Evolutionary conservation across 2,329 filamentous ascomycete genomes (phyloP).

Genomic region (Fusarium tjaetaba): DNA sequence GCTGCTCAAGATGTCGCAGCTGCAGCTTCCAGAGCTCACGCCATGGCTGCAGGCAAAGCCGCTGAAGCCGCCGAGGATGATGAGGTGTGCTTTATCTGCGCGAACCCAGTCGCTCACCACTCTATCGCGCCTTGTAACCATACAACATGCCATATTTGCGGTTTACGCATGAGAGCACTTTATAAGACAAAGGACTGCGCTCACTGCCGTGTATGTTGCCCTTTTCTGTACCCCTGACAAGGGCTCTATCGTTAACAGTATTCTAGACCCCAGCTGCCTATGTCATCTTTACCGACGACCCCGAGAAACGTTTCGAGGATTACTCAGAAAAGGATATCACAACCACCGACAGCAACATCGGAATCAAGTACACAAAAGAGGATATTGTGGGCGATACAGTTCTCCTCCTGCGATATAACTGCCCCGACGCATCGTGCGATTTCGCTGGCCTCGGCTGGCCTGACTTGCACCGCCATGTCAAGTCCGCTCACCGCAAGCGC

Average conservation of each 20-base stretch:
- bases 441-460: conserved; percentile 78
- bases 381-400: conserved; percentile 93
- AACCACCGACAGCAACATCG: conserved; percentile 83
- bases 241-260: conserved; percentile 32
- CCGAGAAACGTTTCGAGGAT: conserved; percentile 84
- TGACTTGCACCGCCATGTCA: conserved; percentile 78
- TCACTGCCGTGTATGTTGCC: conserved; percentile 82
- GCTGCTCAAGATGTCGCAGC: conserved; percentile 47
- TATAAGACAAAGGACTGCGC: conserved; percentile 97
- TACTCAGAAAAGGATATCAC: conserved; percentile 78
- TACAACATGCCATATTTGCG: conserved; percentile 95
- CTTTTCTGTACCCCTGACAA: neutral
- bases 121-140: conserved; percentile 96
- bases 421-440: conserved; percentile 82
- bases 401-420: conserved; percentile 91
- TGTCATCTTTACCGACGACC: conserved; percentile 92
- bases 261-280: conserved; percentile 73
- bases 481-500: conserved; percentile 81
- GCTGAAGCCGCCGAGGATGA: conserved; percentile 54
- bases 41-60: conserved; percentile 41
- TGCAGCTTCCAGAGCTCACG: conserved; percentile 51
- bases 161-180: conserved; percentile 86
- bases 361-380: conserved; percentile 88
- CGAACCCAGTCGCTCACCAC: conserved; percentile 86
- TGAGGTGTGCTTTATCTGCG: conserved; percentile 97